Conservation (phyloP, 768 basidiomycete genomes). For the Sistotremastrum niveocremeum region DNA sequence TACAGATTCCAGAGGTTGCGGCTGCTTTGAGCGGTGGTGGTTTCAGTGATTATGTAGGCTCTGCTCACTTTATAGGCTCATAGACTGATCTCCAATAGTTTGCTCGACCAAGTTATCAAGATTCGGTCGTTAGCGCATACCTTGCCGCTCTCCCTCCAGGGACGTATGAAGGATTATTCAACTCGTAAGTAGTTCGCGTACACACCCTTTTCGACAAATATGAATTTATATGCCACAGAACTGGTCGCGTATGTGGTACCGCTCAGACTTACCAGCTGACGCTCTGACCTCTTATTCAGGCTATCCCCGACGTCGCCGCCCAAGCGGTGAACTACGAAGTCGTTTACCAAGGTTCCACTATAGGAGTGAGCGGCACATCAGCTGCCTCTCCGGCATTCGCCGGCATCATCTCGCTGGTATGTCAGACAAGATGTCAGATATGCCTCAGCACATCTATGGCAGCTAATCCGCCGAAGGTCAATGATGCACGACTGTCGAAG, state of each 20-base stretch:
- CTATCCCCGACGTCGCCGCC: constrained; percentile 53
- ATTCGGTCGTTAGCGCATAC: constrained; percentile 28
- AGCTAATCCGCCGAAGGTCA: constrained; percentile 17
- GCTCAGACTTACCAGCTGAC: too few species aligned
- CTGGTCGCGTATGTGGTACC: constrained; percentile 35
- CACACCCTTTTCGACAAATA: background rate
- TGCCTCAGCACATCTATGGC: background rate
- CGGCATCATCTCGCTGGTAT: background rate
- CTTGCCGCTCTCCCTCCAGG: constrained; percentile 31
- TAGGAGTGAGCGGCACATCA: constrained; percentile 48
- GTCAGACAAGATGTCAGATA: background rate
- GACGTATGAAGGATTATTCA: constrained; percentile 46
- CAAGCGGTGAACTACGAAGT: constrained; percentile 39
- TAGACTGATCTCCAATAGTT: constrained; percentile 24
- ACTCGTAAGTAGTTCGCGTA: constrained; percentile 26
- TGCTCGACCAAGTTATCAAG: constrained; percentile 39
- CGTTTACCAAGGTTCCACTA: constrained; percentile 24
- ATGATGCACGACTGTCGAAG: constrained; percentile 40
- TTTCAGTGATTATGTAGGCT: constrained; percentile 52
- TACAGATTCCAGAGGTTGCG: constrained; percentile 42
- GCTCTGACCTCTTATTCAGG: constrained; percentile 19
- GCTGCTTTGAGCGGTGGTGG: constrained; percentile 57
- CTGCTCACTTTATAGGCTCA: background rate
- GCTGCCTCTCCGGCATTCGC: constrained; percentile 34
- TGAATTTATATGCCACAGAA: constrained; percentile 13